Percentiles rank a stretch among this genome's conserved stretches.
phyloP scores from a whole-genome alignment of 495 filamentous ascomycete genomes.

The Neurospora africana region DNA sequence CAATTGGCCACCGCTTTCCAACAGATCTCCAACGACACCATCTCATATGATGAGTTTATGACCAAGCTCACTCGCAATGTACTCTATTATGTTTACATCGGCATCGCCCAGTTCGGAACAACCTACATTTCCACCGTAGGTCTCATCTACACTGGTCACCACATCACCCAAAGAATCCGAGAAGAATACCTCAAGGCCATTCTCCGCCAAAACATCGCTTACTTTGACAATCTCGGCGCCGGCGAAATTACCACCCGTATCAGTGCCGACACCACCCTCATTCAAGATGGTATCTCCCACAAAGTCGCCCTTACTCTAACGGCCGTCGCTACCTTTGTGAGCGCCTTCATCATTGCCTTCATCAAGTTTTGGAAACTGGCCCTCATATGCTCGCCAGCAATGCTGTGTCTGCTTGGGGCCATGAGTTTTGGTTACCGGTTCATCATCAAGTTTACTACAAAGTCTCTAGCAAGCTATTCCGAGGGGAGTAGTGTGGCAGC shows the following conservation, averaged over 20 bases:
- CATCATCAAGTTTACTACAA: slow-evolving; percentile 57
- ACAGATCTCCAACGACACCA: not conserved
- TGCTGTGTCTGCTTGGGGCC: slow-evolving; percentile 52
- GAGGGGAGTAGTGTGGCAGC: not conserved
- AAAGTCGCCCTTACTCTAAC: slow-evolving; percentile 59
- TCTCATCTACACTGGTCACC: slow-evolving; percentile 20
- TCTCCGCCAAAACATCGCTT: slow-evolving; percentile 30
- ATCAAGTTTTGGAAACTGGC: slow-evolving; percentile 62
- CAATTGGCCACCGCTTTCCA: not conserved
- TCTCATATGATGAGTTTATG: not conserved
- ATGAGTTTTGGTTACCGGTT: slow-evolving; percentile 57
- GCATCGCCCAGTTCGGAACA: slow-evolving; percentile 31
- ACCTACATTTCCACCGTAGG: slow-evolving; percentile 23
- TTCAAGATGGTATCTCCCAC: slow-evolving; percentile 68
- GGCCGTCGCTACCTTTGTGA: slow-evolving; percentile 58
- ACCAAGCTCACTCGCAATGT: not conserved
- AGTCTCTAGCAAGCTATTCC: slow-evolving; percentile 58
- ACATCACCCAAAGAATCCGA: slow-evolving; percentile 24
- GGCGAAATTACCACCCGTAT: slow-evolving; percentile 29
- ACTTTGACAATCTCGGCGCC: slow-evolving; percentile 28
- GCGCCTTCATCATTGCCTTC: slow-evolving; percentile 65
- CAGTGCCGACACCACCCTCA: slow-evolving; percentile 33
- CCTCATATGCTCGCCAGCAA: slow-evolving; percentile 56
- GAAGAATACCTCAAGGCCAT: slow-evolving; percentile 26
- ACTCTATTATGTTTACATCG: slow-evolving; percentile 10